Evolutionary conservation across 2,329 filamentous ascomycete genomes (phyloP).

Genomic region (Colletotrichum cereale): DNA sequence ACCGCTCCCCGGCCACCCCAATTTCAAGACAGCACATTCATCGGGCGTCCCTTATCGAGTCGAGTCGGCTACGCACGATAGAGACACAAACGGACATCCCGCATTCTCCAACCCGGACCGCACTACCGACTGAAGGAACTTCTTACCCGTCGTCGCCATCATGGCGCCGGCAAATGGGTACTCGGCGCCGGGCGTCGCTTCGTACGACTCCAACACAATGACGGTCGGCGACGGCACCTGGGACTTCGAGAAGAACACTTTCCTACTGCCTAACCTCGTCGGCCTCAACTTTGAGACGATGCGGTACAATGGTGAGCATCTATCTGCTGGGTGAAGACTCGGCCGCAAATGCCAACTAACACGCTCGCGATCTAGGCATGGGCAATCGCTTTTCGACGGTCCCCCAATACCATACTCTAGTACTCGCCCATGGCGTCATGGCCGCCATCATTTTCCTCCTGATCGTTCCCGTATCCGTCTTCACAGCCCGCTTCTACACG

Average conservation of each 20-base stretch:
- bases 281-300: constrained; percentile 85
- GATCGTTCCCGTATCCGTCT: constrained; percentile 79
- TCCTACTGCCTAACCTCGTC: constrained; percentile 81
- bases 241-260: constrained; percentile 82
- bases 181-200: constrained; percentile 78
- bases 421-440: constrained; percentile 79
- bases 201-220: constrained; percentile 81
- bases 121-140: constrained; percentile 30
- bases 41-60: constrained; percentile 12
- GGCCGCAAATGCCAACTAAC: constrained; percentile 36
- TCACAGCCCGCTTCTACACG: constrained; percentile 79
- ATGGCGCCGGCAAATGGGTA: constrained; percentile 73
- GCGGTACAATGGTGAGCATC: constrained; percentile 80
- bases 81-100: constrained; percentile 13
- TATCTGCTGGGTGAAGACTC: constrained; percentile 8
- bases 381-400: constrained; percentile 81
- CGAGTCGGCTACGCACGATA: constrained; percentile 26
- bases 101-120: constrained; percentile 22
- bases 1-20: constrained; percentile 16
- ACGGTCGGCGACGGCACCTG: constrained; percentile 86
- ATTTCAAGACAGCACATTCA: constrained; percentile 32
- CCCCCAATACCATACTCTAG: constrained; percentile 76
- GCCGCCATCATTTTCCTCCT: constrained; percentile 81
- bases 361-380: constrained; percentile 71
- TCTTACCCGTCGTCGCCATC: constrained; percentile 56